These are phyloP conservation scores for Houttuynia cordata DNA, from an alignment of 164 flowering plant genomes.

Conservation along the genomic window DNA sequence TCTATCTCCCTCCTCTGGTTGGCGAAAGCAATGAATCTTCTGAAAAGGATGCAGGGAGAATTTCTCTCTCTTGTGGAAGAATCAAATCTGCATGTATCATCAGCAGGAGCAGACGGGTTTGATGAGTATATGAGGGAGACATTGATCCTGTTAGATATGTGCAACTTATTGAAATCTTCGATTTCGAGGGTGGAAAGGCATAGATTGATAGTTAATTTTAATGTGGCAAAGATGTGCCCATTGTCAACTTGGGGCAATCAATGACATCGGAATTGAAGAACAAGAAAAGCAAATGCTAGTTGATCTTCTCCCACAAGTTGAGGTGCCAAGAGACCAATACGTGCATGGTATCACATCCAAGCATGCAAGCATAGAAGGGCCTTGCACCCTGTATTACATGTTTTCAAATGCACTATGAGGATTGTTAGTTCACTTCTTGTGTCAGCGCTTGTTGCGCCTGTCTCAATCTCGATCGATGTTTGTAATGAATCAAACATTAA, in stretches of 20 bases:
- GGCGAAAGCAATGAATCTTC: slow-evolving; percentile 12
- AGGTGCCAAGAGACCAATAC: neutral
- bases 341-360: neutral
- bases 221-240: slow-evolving; percentile 1
- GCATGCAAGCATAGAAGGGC: slow-evolving; percentile 1
- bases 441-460: slow-evolving; percentile 8
- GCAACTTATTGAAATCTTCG: too few relatives aligned
- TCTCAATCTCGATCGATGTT: slow-evolving; percentile 1
- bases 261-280: slow-evolving; percentile 3
- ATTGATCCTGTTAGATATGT: slow-evolving; percentile 4
- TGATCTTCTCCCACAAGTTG: neutral
- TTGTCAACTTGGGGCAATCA: neutral
- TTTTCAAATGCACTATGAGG: slow-evolving; percentile 4
- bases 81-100: slow-evolving; percentile 1
- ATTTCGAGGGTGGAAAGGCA: too few relatives aligned
- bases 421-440: slow-evolving; percentile 10
- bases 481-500: slow-evolving; percentile 1
- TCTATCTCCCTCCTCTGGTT: slow-evolving; percentile 14
- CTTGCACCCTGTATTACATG: slow-evolving; percentile 4
- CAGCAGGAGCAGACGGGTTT: slow-evolving; percentile 7
- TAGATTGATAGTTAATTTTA: slow-evolving; percentile 9
- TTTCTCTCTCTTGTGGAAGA: slow-evolving; percentile 6
- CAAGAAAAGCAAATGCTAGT: neutral
- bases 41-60: slow-evolving; percentile 11
- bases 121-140: slow-evolving; percentile 18